Evolutionary conservation across 345 rosid genomes (phyloP).

Genomic region (Reutealis trisperma): DNA sequence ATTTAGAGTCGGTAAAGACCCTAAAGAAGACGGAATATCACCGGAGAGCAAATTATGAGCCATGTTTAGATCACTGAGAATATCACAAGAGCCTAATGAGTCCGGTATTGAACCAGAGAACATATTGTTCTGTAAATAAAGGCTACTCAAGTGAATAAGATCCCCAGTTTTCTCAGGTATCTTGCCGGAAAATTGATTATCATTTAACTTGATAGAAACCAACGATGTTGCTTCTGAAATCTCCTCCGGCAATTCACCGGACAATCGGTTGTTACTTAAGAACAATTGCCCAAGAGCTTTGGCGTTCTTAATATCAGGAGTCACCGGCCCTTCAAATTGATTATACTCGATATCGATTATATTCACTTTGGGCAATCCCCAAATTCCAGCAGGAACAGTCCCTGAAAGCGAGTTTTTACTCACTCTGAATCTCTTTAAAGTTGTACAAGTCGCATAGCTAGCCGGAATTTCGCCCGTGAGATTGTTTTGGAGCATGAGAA

Average conservation of each 20-base stretch:
- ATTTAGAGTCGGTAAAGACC: constrained; percentile 66
- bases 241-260: constrained; percentile 74
- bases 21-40: constrained; percentile 62
- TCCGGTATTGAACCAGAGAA: constrained; percentile 63
- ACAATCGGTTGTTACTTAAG: constrained; percentile 55
- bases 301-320: constrained; percentile 58
- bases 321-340: constrained; percentile 58
- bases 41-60: constrained; percentile 71
- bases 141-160: constrained; percentile 49
- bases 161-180: constrained; percentile 59
- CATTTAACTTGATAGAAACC: constrained; percentile 46
- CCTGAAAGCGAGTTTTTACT: constrained; percentile 67
- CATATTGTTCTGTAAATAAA: constrained; percentile 62
- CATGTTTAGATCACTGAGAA: constrained; percentile 63
- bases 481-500: constrained; percentile 72
- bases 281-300: constrained; percentile 48
- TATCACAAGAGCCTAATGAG: constrained; percentile 58
- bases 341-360: constrained; percentile 67
- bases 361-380: constrained; percentile 69
- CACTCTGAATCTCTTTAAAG: constrained; percentile 70
- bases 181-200: constrained; percentile 64
- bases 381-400: constrained; percentile 66
- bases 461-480: constrained; percentile 76
- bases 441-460: constrained; percentile 56
- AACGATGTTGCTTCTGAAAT: constrained; percentile 48